These are phyloP conservation scores for Zygoascus flipseniorum DNA, from an alignment of 805 yeast species.

Conservation along the genomic window DNA sequence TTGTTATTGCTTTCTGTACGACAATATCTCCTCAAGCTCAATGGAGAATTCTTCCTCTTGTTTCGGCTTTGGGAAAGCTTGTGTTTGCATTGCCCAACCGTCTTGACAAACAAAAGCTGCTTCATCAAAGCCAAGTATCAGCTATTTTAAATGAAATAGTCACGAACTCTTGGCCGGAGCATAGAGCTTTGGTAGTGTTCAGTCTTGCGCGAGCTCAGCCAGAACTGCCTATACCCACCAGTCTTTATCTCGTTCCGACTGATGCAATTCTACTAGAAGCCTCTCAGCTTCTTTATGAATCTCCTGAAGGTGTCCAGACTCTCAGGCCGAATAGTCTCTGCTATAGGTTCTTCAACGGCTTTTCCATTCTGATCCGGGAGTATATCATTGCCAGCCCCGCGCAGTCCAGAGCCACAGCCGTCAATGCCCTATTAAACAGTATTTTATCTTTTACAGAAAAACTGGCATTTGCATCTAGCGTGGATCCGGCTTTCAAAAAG, in stretches of 20 bases:
- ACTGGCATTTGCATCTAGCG: background rate
- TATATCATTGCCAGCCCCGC: background rate
- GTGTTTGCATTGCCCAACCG: background rate
- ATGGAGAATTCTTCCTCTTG: slow-evolving; percentile 17
- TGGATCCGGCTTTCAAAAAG: slow-evolving; percentile 11
- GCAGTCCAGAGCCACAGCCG: background rate
- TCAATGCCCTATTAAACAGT: background rate
- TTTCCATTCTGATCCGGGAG: slow-evolving; percentile 10
- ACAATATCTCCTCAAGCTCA: slow-evolving; percentile 2
- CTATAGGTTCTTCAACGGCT: slow-evolving; percentile 8
- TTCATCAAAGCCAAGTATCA: background rate
- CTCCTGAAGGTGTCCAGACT: slow-evolving; percentile 1
- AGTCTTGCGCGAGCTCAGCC: slow-evolving; percentile 3
- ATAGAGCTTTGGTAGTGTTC: background rate
- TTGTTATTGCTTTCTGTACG: slow-evolving; percentile 8
- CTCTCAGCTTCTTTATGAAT: background rate
- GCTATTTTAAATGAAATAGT: background rate
- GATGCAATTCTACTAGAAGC: background rate
- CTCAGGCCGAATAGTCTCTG: background rate
- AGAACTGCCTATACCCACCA: background rate
- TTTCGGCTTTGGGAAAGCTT: background rate
- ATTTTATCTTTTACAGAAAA: slow-evolving; percentile 2
- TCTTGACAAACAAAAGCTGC: background rate
- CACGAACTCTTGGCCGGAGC: background rate
- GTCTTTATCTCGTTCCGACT: background rate